Evolutionary conservation across 352 stramenopile genomes (phyloP), one percentile per base, ranked within the genome.

Genomic region (Phytophthora kernoviae): DNA sequence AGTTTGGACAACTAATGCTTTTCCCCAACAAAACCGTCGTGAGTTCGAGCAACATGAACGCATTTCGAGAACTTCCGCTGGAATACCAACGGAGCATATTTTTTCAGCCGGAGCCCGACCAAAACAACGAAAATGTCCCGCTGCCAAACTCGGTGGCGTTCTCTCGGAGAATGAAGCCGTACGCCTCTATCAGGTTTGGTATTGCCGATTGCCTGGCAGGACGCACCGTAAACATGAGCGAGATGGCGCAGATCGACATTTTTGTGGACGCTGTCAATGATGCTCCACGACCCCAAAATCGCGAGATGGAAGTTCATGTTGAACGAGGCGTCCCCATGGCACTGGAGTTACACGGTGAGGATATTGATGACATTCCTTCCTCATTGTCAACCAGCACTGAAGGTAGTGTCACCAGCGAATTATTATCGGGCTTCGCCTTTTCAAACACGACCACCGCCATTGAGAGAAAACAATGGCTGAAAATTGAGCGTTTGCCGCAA

Each of bases 181-280:
- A 87, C 27, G 68, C 61, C 1, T 60, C 60, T 4, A 43, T 87
- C 43, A 53, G 46, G 1, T 75, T 72, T 63, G 68, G 64, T 2
- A 58, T 82, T n/a, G 60, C 53, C 15, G 63, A 66, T 11, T 79
- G 75, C 21, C 56, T 70, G 11, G 52, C 42, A n/a, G 64, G 51
- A 9, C 58, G 72, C 27, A 15, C 10, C 9, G 54, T 83, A 14
- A 80, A 80, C 46, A 76, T 46, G 21, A 70, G 58, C 18, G 43
- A 55, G 4, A 53, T 64, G 46, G 68, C 54, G 1, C 55, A 46
- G 5, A 75, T 92, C 50, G 50, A 74, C n/a, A 75, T 92, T 24
- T 89, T 77, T 42, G 81, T 90, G 22, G 62, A 80, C 33, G 56
- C 70, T 24, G 62, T 79, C 5, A 86, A 87, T 42, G 61, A 85